Conservation (phyloP, 495 filamentous ascomycete genomes). For the Cenococcum geophilum region DNA sequence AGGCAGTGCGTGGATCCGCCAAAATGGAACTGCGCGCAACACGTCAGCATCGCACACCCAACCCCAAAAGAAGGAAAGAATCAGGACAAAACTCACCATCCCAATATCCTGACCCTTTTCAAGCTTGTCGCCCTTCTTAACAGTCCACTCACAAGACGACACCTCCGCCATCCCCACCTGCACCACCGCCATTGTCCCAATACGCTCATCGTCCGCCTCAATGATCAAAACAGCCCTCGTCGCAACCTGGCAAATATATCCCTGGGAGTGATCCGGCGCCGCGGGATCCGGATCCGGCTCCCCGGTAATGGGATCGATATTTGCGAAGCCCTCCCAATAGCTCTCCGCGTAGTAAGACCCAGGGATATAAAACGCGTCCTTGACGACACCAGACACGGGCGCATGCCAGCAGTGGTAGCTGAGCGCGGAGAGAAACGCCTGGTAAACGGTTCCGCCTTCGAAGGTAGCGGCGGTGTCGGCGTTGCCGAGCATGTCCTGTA, state of each 20-base stretch:
- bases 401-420: conserved; percentile 38
- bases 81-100: too few relatives aligned
- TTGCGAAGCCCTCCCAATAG: conserved; percentile 47
- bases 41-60: too few relatives aligned
- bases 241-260: conserved; percentile 53
- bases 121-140: conserved; percentile 54
- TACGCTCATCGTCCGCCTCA: conserved; percentile 57
- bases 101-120: conserved; percentile 61
- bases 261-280: conserved; percentile 41
- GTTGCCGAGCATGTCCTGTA: conserved; percentile 32
- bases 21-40: too few relatives aligned
- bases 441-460: conserved; percentile 34
- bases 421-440: conserved; percentile 34
- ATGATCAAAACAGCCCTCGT: conserved; percentile 63
- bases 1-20: conserved; percentile 61
- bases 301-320: conserved; percentile 37
- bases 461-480: conserved; percentile 28
- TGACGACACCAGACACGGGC: conserved; percentile 31
- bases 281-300: conserved; percentile 35
- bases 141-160: conserved; percentile 59
- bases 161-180: conserved; percentile 68
- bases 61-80: too few relatives aligned
- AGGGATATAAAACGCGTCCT: conserved; percentile 25
- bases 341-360: conserved; percentile 69
- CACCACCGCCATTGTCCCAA: conserved; percentile 62